Base-by-base conservation (phyloP, 2,329 filamentous ascomycete genomes). In the Bipolaris bicolor region DNA sequence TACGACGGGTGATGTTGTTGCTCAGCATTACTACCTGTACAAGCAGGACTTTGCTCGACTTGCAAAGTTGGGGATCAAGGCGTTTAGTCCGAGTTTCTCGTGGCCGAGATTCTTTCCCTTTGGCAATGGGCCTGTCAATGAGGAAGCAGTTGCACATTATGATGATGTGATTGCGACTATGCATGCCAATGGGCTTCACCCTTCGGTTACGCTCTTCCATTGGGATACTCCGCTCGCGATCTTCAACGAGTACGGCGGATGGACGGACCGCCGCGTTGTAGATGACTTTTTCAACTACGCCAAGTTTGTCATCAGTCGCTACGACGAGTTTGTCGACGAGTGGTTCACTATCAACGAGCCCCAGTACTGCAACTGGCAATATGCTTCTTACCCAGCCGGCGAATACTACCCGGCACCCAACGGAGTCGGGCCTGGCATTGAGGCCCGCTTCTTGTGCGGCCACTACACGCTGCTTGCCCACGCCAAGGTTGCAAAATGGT, bases 351-450 rank as follows among this genome's bases (percentile, higher is more conserved):
- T 79, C 62, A 78, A 78, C 55, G 74, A 77, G 63, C 75, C 78
- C 2, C 77, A 80, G 62, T 79, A 81, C 67, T 81, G 80, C 57
- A 79, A 81, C 55, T 81, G 79, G 79, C 80, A 82, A 63, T 82
- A 80, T 62, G 68, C 72, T 1, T 65, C 63, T 52, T 82, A 81
- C 40, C 79, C 78, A 2, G 75, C 77, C 13, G 79, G 81, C 5
- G 65, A 76, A 13, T 78, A 79, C 57, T 81, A 81, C 37, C 80
- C 80, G 15, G 77, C 78, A 1, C 82, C 81, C 31, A 76, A 79
- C 49, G 70, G 72, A 43, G 66, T 79, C 15, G 77, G 75, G 0
- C 75, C 73, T 13, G 80, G 80, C 4, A 53, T 75, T 1, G 57
- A 71, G 37, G 71, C 78, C n/a, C 71, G 79, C 9, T 78, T 80